Evolutionary conservation across 1,284 basidiomycete species (phyloP), one percentile per base, ranked within the genome.

Genomic region (Fomitopsis pinicola): DNA sequence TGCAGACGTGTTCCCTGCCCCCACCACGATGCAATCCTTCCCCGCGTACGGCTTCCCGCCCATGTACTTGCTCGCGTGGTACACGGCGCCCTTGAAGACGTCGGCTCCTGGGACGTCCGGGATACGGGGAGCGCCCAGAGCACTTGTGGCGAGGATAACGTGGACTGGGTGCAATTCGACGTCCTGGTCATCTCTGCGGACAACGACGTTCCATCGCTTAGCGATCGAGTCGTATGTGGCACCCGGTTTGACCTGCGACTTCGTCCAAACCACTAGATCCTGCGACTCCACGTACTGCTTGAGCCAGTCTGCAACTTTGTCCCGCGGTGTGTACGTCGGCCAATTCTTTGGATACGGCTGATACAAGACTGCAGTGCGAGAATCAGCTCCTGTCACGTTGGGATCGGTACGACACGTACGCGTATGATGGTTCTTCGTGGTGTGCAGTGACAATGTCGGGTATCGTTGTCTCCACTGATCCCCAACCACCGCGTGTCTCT

Each of bases 211-310:
- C 88, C 85, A 89, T 56, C 75, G 75, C 8, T 76, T 69, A 22
- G 71, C 77, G 1, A 65, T 63, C 5, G 70, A 62, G 64, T 85
- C 78, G 66, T 76, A 80, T 4, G 55, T 59, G 8, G 78, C 73
- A 5, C 58, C 77, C 73, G 65, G 64, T 59, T 62, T 35, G 26
- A 80, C 59, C 65, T 78, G 77, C 0, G 83, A 76, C 10, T 80
- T 80, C 0, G 82, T 83, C 87, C 88, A 89, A n/a, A 85, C 75
- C 64, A 85, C 82, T 45, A 89, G 68, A 63, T 89, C 86, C 66
- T 89, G 78, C 1, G 80, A 72, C 33, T 82, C 77, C 6, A 83
- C 86, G 71, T 89, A 91, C 4, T 75, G 73, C 70, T 89, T 85
- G 3, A 89, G 74, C 83, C 85, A 89, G 68, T 86, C 82, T 0